Conservation (phyloP, 192 early-diverging fungal genomes). For the Backusella macrospora region DNA sequence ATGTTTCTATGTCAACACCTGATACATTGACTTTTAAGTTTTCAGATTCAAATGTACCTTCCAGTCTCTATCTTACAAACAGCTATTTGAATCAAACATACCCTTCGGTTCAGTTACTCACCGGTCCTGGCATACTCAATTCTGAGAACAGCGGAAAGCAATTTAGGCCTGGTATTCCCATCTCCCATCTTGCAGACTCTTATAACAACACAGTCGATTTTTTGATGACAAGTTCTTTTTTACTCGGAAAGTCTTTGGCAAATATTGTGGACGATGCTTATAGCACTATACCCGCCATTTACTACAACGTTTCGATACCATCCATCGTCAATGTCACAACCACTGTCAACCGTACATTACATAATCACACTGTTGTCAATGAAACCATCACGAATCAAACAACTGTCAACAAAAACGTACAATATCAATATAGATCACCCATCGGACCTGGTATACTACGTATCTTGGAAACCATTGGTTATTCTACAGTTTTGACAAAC, state of each 20-base stretch:
- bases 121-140: conserved; percentile 16
- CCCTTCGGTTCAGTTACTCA: conserved; percentile 23
- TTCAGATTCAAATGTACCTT: not conserved
- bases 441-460: conserved; percentile 39
- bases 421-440: conserved; percentile 20
- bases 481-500: conserved; percentile 36
- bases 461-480: conserved; percentile 38
- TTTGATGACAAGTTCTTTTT: conserved; percentile 24
- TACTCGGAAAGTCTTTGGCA: conserved; percentile 28
- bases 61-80: conserved; percentile 13
- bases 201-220: conserved; percentile 37
- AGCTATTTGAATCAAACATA: conserved; percentile 29
- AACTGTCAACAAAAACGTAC: not conserved
- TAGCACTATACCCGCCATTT: conserved; percentile 13
- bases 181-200: conserved; percentile 38
- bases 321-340: conserved; percentile 16
- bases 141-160: not conserved
- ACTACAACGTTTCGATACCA: conserved; percentile 12
- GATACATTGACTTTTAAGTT: conserved; percentile 13
- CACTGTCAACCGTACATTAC: not conserved
- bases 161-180: conserved; percentile 30
- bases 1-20: conserved; percentile 9
- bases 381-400: conserved; percentile 17
- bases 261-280: conserved; percentile 19
- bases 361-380: conserved; percentile 14